Base-by-base conservation (phyloP, 1,139 yeast genomes). In the Hyphopichia wangnamkhiaoensis region DNA sequence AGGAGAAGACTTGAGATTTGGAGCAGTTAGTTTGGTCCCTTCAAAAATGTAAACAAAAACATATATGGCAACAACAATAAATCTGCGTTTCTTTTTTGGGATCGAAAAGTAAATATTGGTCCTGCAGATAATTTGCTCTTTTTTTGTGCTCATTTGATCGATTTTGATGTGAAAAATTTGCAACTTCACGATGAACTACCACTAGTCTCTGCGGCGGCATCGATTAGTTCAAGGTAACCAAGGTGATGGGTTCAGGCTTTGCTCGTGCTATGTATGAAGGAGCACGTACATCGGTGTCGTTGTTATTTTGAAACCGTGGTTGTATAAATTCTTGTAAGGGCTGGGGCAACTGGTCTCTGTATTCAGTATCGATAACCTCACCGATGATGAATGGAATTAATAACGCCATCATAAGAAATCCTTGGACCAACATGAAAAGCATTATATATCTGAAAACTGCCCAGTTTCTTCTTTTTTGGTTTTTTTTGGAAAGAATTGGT, bases 261-360 rank as follows among this genome's bases (percentile, higher is more conserved):
- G 37, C 52, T 37, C 57, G 34, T 9, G 48, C 41, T n/a, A 61
- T 44, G 20, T 33, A 30, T 2, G 33, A 14, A 2, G 66, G 66
- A 3, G 65, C 66, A 23, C 61, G 57, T 0, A 63, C 61, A 0
- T 86, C 88, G 0, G 87, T 82, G 50, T 82, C 87, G 51, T 82
- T 80, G 45, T 80, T 79, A 34, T 71, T 64, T 51, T 80, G 86
- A 27, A 58, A 50, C 24, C 61, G 68, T 0, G 88, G 88, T 50
- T 82, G 88, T 3, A 81, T 55, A 15, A 82, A 49, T 2, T 74
- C 76, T 12, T 50, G 61, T 47, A 42, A 55, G 34, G 56, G 41
- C 3, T 42, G 33, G 4, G 61, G 58, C 3, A 56, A 23, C 1
- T 35, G 29, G 0, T 33, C 37, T 16, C 43, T 33, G 6, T 60